Evolutionary conservation across 345 rosid genomes (phyloP), one percentile per base, ranked within the genome.

Genomic region (Arabidopsis arenosa): DNA sequence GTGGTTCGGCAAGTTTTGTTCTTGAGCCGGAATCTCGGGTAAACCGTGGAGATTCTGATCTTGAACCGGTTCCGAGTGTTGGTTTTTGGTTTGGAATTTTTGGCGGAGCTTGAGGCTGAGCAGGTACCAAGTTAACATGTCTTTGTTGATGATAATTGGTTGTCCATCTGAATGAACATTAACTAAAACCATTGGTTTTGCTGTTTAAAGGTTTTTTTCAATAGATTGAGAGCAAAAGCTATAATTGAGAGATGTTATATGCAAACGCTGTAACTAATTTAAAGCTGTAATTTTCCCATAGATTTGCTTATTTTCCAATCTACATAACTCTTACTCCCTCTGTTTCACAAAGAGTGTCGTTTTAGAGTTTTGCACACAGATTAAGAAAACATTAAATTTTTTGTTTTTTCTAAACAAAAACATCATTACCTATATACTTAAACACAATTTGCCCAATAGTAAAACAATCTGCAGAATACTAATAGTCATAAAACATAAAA

Each of bases 111-210:
- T 58, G 43, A 58, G 44, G 28, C 63, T 36, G 63, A 58, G 63
- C 28, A 59, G 9, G 28, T 54, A 54, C 52, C 52, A 68, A 4
- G 26, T 39, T 7, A 55, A 2, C n/a, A 69, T 54, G 28, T 69
- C 73, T 57, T 69, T 40, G 62, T 69, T 47, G 32, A 32, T 72
- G 68, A 61, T 10, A 28, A 37, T 53, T 12, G 76, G 70, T 53
- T 73, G 76, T 28, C 75, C 68, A 72, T 72, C 61, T 32, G 40
- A 23, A 43, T 61, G 49, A 51, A 49, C 18, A 60, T 61, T 37
- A 39, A 51, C 76, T 32, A 65, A 65, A 47, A 49, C 60, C 76
- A 72, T 72, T 36, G 15, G 6, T 72, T 23, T 60, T 35, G 15
- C 5, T 14, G 5, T 30, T 17, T 36, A 58, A 49, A 60, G 13